Conservation (phyloP, 495 filamentous ascomycete species). For the Polyplosphaeria fusca region DNA sequence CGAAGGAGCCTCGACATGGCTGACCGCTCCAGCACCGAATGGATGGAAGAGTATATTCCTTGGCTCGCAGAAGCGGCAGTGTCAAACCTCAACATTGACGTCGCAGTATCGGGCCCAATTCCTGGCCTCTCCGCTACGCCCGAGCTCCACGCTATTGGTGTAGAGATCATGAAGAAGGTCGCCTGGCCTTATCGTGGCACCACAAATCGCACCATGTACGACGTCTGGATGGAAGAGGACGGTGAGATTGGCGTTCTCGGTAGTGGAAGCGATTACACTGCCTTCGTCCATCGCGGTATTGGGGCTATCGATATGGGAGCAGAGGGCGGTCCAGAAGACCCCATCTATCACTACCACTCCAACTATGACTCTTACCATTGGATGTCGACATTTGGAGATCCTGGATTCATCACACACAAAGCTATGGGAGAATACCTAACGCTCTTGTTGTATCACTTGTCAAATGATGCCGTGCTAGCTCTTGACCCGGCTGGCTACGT, state of each 20-base stretch:
- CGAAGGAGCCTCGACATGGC: too few species aligned
- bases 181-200: slow-evolving; percentile 26
- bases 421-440: slow-evolving; percentile 37
- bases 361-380: slow-evolving; percentile 40
- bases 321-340: slow-evolving; percentile 26
- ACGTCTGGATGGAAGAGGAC: slow-evolving; percentile 29
- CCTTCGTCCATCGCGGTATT: slow-evolving; percentile 38
- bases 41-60: slow-evolving; percentile 40
- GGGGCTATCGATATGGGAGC: slow-evolving; percentile 35
- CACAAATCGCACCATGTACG: slow-evolving; percentile 40
- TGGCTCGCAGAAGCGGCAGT: slow-evolving; percentile 41
- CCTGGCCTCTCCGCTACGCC: slow-evolving; percentile 33
- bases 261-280: slow-evolving; percentile 35
- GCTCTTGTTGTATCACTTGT: slow-evolving; percentile 42
- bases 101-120: slow-evolving; percentile 49
- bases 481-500: slow-evolving; percentile 33
- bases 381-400: slow-evolving; percentile 40
- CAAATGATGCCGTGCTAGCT: slow-evolving; percentile 37
- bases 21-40: slow-evolving; percentile 31
- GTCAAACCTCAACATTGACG: slow-evolving; percentile 66
- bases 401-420: slow-evolving; percentile 34
- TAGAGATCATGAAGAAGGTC: slow-evolving; percentile 34
- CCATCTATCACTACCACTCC: slow-evolving; percentile 40
- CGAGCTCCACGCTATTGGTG: slow-evolving; percentile 31
- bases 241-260: slow-evolving; percentile 37